Evolutionary conservation across 2,329 filamentous ascomycete species (phyloP).

Genomic region (Corniculantispora saksenae): DNA sequence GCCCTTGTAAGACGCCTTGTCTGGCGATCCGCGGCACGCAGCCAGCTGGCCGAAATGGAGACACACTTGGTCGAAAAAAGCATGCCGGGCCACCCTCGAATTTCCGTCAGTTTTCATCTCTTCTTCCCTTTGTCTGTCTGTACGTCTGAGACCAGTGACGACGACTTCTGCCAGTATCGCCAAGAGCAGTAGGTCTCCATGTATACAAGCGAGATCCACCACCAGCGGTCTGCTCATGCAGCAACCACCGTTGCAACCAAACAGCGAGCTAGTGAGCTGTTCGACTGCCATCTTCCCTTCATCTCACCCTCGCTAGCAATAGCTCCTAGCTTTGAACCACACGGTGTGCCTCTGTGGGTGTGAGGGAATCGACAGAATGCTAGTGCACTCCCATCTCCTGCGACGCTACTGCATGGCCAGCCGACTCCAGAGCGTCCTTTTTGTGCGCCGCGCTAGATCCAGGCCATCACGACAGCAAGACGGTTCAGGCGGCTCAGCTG

Average conservation of each 20-base stretch:
- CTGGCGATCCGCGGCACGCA: no score
- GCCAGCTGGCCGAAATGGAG: background rate
- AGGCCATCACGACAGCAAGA: constrained; percentile 7
- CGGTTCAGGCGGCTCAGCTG: constrained; percentile 10
- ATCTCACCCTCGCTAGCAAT: background rate
- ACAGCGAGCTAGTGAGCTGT: background rate
- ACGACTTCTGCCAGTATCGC: background rate
- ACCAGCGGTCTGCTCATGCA: background rate
- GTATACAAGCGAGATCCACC: constrained; percentile 9
- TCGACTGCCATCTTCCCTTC: background rate
- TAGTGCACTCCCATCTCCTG: background rate
- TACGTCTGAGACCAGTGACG: background rate
- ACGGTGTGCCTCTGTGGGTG: background rate
- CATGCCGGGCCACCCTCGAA: no score
- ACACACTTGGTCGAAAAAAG: background rate
- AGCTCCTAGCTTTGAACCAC: no score
- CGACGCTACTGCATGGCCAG: background rate
- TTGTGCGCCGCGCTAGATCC: background rate
- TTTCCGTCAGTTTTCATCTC: background rate
- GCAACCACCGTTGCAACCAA: constrained; percentile 7
- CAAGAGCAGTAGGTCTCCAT: background rate
- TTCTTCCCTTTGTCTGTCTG: background rate
- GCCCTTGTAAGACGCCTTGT: background rate
- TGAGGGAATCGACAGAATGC: background rate
- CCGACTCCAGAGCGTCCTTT: background rate